A percentile compares a stretch with the other conserved stretches of the same genome.
These are phyloP conservation scores for Lindgomyces ingoldianus DNA, from an alignment of 495 filamentous ascomycete species.

Conservation along the genomic window DNA sequence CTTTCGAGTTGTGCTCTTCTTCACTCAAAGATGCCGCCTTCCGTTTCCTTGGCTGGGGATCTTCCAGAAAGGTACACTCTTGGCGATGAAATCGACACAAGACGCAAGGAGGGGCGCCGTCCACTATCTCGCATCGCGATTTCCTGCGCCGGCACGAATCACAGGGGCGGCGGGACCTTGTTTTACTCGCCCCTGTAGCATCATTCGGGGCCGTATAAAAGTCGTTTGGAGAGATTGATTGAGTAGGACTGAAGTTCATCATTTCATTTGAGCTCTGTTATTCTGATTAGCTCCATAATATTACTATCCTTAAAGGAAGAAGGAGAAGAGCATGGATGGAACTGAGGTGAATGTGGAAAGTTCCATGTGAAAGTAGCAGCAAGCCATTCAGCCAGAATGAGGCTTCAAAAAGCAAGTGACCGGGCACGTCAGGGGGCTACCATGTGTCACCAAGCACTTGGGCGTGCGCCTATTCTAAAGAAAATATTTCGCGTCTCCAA, in stretches of 20 bases:
- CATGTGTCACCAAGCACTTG: no score
- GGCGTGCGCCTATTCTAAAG: no score
- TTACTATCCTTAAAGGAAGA: no score
- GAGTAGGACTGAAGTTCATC: constrained; percentile 29
- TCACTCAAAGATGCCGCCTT: constrained; percentile 25
- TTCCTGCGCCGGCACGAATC: constrained; percentile 36
- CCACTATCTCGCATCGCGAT: constrained; percentile 39
- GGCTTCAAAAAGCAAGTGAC: background rate
- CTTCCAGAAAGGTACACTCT: constrained; percentile 37
- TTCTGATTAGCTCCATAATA: no score
- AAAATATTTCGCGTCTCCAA: no score
- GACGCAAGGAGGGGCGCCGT: constrained; percentile 33
- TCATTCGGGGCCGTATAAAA: constrained; percentile 16
- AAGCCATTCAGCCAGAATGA: background rate
- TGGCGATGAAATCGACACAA: constrained; percentile 40
- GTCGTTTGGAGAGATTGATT: constrained; percentile 25
- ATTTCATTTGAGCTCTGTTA: background rate
- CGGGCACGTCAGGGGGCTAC: background rate
- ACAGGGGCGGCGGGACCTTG: constrained; percentile 33
- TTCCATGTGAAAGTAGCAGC: background rate
- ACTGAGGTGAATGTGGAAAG: background rate
- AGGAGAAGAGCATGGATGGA: background rate
- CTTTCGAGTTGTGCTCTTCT: constrained; percentile 19
- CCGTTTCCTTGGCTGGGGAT: constrained; percentile 35
- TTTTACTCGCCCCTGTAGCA: constrained; percentile 8